Evolutionary conservation across 1,284 basidiomycete genomes (phyloP).

Genomic region (Boletus nobilissimus): DNA sequence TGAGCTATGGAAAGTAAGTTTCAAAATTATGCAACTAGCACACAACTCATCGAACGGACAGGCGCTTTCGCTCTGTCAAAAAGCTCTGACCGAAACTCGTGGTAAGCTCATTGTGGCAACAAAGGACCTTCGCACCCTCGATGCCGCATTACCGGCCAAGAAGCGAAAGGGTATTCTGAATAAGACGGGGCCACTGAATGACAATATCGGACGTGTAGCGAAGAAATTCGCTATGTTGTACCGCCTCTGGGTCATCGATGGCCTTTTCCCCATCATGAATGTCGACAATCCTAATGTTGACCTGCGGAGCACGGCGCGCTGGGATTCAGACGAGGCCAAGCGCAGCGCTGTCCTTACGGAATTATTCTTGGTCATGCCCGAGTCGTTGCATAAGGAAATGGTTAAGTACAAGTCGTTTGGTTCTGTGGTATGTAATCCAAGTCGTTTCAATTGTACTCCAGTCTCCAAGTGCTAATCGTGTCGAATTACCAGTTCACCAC

Average conservation of each 20-base stretch:
- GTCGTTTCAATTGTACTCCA: background rate
- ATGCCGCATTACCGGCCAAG: background rate
- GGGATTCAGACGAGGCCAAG: background rate
- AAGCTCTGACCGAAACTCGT: background rate
- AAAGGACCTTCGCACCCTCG: background rate
- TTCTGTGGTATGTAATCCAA: background rate
- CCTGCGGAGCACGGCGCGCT: background rate
- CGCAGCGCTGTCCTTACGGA: background rate
- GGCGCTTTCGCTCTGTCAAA: background rate
- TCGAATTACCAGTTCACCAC: slow-evolving; percentile 9
- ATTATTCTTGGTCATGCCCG: background rate
- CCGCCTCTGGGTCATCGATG: background rate
- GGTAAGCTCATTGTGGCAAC: background rate
- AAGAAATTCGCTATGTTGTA: slow-evolving; percentile 10
- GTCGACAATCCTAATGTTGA: background rate
- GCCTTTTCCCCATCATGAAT: background rate
- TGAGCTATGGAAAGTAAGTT: background rate
- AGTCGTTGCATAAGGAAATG: background rate
- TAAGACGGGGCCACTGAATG: background rate
- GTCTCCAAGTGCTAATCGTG: background rate
- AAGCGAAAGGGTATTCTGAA: background rate
- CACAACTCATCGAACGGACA: background rate
- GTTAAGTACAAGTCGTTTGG: background rate
- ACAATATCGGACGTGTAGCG: background rate
- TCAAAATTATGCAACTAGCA: background rate